Evolutionary conservation across 257 asterid species (phyloP), one percentile per base, ranked within the genome.

Genomic region (Cinchona pubescens): DNA sequence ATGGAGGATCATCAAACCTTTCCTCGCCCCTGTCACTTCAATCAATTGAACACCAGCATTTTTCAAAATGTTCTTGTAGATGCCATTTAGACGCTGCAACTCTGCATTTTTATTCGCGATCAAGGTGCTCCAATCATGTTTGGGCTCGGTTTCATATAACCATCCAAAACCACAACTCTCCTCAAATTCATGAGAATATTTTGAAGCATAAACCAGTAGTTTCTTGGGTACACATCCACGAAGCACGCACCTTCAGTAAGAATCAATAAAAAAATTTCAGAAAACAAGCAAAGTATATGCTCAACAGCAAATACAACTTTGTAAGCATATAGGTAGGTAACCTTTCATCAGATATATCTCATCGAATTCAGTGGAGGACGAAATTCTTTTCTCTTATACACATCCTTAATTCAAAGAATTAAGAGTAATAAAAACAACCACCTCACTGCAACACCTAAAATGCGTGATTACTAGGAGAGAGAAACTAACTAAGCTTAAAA

Each of bases 161-260:
- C 99, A 95, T 72, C 99, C 99, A 79, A 89, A 95, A 42, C 97
- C 98, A 81, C 84, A 76, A 81, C 98, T 95, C 80, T 92, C 99
- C 58, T 92, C 96, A 77, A 94, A 92, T 67, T 94, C 99, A 82
- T 94, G 99, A 79, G 97, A 82, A 78, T 87, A 92, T 64, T 95
- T 90, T 69, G 99, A 91, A 37, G 97, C 97, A 76, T 91, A 95
- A 11, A 95, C 98, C 5, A 95, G 90, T 70, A 92, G 90, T 84
- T 92, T 95, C 83, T 92, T 95, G 11, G 99, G 99, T 34, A 95
- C 98, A 75, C 99, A 95, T 71, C 99, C 99, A 13, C 99, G 97
- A 66, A 95, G 98, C 51, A 95, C 98, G 78, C 99, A 95, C 92
- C 99, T 95, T 80, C 79, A 86, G 15, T 48, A 45, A 73, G 19